A percentile compares a stretch with the other conserved stretches of the same genome.
These are phyloP conservation scores for Aureobasidium zeae DNA, from an alignment of 2,329 filamentous ascomycete genomes.

Conservation along the genomic window DNA sequence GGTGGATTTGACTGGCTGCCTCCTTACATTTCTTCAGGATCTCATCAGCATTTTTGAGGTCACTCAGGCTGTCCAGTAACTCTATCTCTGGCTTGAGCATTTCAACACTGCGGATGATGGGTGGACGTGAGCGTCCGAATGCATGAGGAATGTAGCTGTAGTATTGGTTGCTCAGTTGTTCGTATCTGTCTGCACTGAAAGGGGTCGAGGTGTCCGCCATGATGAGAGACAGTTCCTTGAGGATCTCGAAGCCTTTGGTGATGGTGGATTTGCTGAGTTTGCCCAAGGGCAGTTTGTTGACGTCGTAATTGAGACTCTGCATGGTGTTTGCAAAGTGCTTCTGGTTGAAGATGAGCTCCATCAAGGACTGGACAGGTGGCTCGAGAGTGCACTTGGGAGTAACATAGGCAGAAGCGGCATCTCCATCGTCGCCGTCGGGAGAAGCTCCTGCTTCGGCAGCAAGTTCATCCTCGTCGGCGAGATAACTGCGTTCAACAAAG, in stretches of 20 bases:
- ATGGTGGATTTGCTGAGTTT: slow-evolving; percentile 77
- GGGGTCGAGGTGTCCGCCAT: slow-evolving; percentile 48
- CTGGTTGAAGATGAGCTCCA: slow-evolving; percentile 77
- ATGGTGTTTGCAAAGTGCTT: slow-evolving; percentile 60
- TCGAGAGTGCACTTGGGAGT: slow-evolving; percentile 49
- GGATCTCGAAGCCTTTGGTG: slow-evolving; percentile 60
- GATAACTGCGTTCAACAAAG: slow-evolving; percentile 71
- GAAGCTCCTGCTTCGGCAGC: slow-evolving; percentile 21
- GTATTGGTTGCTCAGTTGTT: slow-evolving; percentile 64
- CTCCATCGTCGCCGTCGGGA: slow-evolving; percentile 18
- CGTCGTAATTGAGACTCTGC: slow-evolving; percentile 59
- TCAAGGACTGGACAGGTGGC: slow-evolving; percentile 54
- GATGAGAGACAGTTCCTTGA: slow-evolving; percentile 65
- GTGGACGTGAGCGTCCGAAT: slow-evolving; percentile 66
- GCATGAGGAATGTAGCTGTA: slow-evolving; percentile 75
- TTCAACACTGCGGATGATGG: slow-evolving; percentile 49
- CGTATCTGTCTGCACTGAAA: slow-evolving; percentile 41
- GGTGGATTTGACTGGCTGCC: slow-evolving; percentile 46
- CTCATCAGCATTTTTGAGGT: slow-evolving; percentile 73
- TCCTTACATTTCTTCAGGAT: slow-evolving; percentile 59
- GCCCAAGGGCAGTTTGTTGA: slow-evolving; percentile 69
- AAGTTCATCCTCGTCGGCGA: slow-evolving; percentile 48
- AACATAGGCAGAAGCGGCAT: background rate
- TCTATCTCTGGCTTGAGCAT: slow-evolving; percentile 68
- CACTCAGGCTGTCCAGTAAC: slow-evolving; percentile 68